Evolutionary conservation across 1,139 yeast species (phyloP).

Genomic region (Protomyces inouyei): DNA sequence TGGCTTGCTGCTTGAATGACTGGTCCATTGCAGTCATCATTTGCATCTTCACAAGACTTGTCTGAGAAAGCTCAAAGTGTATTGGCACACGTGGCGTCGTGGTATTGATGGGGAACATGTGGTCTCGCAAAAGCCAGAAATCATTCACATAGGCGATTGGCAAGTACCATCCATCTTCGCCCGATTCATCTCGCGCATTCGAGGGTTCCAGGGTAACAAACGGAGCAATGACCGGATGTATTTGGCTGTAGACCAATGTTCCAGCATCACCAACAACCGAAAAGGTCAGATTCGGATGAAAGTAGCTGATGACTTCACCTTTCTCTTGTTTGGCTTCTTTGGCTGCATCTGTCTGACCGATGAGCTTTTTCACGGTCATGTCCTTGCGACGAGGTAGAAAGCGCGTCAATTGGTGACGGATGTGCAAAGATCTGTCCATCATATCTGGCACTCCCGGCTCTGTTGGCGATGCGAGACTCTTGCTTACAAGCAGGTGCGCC

Average conservation of each 20-base stretch:
- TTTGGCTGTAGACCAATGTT: slow-evolving; percentile 19
- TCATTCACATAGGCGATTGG: slow-evolving; percentile 42
- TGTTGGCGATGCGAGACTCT: slow-evolving; percentile 29
- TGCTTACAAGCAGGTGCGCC: slow-evolving; percentile 36
- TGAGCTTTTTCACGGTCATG: slow-evolving; percentile 37
- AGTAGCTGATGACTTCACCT: slow-evolving; percentile 37
- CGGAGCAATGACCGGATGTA: slow-evolving; percentile 35
- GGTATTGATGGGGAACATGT: slow-evolving; percentile 40
- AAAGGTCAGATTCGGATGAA: slow-evolving; percentile 42
- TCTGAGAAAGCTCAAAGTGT: slow-evolving; percentile 37
- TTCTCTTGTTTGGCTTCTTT: slow-evolving; percentile 26
- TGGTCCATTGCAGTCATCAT: slow-evolving; percentile 37
- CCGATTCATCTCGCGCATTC: slow-evolving; percentile 37
- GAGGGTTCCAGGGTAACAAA: slow-evolving; percentile 36
- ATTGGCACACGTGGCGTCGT: slow-evolving; percentile 36
- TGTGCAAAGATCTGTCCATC: slow-evolving; percentile 32
- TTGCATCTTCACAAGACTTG: slow-evolving; percentile 40
- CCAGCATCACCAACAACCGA: slow-evolving; percentile 34
- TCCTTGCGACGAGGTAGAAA: slow-evolving; percentile 37
- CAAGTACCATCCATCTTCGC: slow-evolving; percentile 35
- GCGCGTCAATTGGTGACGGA: slow-evolving; percentile 35
- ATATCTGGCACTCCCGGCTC: slow-evolving; percentile 33
- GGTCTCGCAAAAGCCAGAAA: slow-evolving; percentile 43
- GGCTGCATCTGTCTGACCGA: slow-evolving; percentile 30
- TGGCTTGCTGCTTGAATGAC: slow-evolving; percentile 38